phyloP scores from a whole-genome alignment of 2,329 filamentous ascomycete genomes.

The Orbilia brochopaga region DNA sequence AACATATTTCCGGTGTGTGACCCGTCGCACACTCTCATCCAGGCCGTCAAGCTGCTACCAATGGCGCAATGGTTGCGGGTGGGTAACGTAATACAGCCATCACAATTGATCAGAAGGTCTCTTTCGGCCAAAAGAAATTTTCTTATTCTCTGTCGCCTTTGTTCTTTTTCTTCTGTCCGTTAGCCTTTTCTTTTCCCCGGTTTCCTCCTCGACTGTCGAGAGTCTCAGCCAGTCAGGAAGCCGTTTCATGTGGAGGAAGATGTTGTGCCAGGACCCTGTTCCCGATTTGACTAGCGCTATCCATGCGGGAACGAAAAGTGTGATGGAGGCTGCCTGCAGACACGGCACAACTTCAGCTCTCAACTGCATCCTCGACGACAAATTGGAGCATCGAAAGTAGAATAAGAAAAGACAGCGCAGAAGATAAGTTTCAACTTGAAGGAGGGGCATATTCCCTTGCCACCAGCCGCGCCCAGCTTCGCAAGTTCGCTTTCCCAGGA shows the following conservation, averaged over 20 bases:
- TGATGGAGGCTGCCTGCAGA: constrained; percentile 45
- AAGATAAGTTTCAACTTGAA: constrained; percentile 1
- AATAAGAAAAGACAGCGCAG: neutral
- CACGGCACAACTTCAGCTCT: constrained; percentile 47
- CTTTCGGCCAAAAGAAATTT: constrained; percentile 8
- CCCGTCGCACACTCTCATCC: constrained; percentile 28
- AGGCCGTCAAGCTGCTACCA: constrained; percentile 46
- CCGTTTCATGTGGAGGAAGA: constrained; percentile 44
- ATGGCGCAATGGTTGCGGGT: constrained; percentile 50
- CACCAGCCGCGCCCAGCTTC: neutral
- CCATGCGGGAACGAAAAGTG: constrained; percentile 33
- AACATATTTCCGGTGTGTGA: constrained; percentile 39
- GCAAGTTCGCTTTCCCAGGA: neutral
- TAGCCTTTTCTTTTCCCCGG: constrained; percentile 35
- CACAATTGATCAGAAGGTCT: constrained; percentile 23
- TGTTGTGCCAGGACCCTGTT: constrained; percentile 32
- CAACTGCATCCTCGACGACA: neutral
- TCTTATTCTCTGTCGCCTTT: neutral
- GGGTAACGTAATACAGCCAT: constrained; percentile 47
- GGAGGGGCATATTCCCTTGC: neutral
- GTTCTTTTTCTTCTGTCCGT: constrained; percentile 15
- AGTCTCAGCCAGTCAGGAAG: constrained; percentile 18
- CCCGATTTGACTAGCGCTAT: constrained; percentile 30
- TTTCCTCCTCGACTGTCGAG: constrained; percentile 10
- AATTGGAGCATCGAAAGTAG: neutral